phyloP scores from a whole-genome alignment of 2,329 filamentous ascomycete species.

The Fusarium sp. region DNA sequence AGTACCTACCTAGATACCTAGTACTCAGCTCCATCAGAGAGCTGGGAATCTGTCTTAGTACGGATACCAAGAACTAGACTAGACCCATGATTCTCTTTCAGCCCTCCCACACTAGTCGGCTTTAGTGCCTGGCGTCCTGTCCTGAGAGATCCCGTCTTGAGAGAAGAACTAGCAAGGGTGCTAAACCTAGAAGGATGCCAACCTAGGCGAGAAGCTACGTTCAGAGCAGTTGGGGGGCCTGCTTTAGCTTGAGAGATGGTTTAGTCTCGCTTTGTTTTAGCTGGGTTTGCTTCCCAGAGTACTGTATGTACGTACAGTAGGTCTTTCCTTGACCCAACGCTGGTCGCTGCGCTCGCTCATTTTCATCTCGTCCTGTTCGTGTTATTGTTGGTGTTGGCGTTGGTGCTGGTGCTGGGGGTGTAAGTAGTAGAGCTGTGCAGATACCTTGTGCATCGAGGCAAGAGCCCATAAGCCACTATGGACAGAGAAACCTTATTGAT shows the following conservation, averaged over 20 bases:
- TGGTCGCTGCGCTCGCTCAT: constrained; percentile 34
- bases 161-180: constrained; percentile 30
- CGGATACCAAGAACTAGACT: constrained; percentile 26
- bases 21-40: constrained; percentile 13
- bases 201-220: constrained; percentile 34
- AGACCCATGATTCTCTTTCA: constrained; percentile 52
- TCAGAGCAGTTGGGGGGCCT: constrained; percentile 24
- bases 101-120: constrained; percentile 54
- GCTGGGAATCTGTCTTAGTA: constrained; percentile 11
- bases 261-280: constrained; percentile 16
- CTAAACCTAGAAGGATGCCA: constrained; percentile 32
- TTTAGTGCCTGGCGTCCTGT: constrained; percentile 43
- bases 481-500: constrained; percentile 47
- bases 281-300: constrained; percentile 1
- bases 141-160: constrained; percentile 50
- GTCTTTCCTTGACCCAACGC: constrained; percentile 1
- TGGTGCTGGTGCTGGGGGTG: not conserved
- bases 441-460: constrained; percentile 35
- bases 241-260: constrained; percentile 22
- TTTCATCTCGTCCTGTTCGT: constrained; percentile 22
- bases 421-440: constrained; percentile 2
- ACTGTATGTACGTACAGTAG: not conserved
- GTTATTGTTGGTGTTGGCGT: not conserved
- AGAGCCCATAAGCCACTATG: constrained; percentile 44
- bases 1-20: constrained; percentile 9